Conservation (phyloP, 352 stramenopile species). For the Pythium folliculosum region DNA sequence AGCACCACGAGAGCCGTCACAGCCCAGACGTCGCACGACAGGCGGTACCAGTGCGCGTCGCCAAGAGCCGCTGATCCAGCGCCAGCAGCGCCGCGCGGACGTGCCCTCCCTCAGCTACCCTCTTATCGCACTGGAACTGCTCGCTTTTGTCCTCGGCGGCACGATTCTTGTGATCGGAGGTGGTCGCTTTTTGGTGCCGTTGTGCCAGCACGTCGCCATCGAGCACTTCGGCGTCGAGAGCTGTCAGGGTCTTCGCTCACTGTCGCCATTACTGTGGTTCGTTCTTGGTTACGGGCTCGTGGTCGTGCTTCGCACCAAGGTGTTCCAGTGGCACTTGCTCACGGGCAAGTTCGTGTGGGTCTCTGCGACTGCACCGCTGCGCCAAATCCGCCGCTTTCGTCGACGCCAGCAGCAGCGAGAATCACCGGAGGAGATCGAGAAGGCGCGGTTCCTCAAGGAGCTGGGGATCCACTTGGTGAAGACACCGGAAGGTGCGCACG, state of each 20-base stretch:
- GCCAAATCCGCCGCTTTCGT: conserved; percentile 26
- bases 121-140: conserved; percentile 26
- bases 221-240: conserved; percentile 35
- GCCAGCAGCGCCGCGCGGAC: conserved; percentile 12
- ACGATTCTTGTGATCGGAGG: conserved; percentile 18
- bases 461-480: conserved; percentile 44
- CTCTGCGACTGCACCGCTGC: conserved; percentile 25
- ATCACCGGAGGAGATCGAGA: conserved; percentile 25
- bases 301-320: conserved; percentile 42
- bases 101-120: conserved; percentile 25
- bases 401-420: conserved; percentile 8
- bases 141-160: conserved; percentile 21
- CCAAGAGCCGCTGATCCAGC: conserved; percentile 10
- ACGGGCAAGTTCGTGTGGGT: conserved; percentile 45
- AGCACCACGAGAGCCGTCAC: background rate
- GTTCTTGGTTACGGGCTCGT: conserved; percentile 51
- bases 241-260: conserved; percentile 34
- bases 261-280: conserved; percentile 63
- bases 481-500: conserved; percentile 21
- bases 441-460: conserved; percentile 39
- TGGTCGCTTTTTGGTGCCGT: conserved; percentile 28
- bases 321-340: conserved; percentile 57
- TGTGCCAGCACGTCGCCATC: conserved; percentile 24
- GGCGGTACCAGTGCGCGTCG: background rate
- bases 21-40: background rate